Evolutionary conservation across 1,284 basidiomycete genomes (phyloP).

Genomic region (Ceratobasidium theobromae): DNA sequence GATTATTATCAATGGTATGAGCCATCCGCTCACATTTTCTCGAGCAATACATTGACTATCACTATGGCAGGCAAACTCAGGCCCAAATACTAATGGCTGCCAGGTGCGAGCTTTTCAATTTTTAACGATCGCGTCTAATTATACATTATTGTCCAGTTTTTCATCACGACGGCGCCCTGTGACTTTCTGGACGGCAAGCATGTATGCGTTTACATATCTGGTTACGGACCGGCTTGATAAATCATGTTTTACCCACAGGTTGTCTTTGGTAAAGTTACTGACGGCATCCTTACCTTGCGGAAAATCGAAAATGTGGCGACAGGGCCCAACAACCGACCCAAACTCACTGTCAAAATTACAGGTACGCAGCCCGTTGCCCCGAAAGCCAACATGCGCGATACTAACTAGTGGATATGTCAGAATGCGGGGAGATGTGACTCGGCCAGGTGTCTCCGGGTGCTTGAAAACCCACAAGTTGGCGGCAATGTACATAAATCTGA

Average conservation of each 20-base stretch:
- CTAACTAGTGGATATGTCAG: constrained; percentile 37
- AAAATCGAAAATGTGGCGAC: constrained; percentile 95
- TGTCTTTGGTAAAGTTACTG: constrained; percentile 88
- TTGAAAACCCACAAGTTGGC: too few species aligned
- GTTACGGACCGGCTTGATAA: neutral
- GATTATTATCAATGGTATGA: constrained; percentile 80
- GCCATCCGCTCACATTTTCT: neutral
- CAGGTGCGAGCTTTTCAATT: constrained; percentile 54
- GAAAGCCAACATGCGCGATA: neutral
- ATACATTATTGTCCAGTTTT: constrained; percentile 66
- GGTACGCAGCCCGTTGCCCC: constrained; percentile 51
- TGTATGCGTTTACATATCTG: constrained; percentile 40
- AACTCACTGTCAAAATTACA: constrained; percentile 79
- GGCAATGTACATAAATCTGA: too few species aligned
- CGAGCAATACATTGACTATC: too few species aligned
- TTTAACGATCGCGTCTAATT: neutral
- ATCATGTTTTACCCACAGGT: constrained; percentile 40
- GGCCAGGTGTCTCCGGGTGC: neutral
- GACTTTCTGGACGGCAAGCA: constrained; percentile 95
- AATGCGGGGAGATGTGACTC: constrained; percentile 53
- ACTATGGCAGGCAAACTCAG: constrained; percentile 87
- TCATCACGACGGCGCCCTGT: constrained; percentile 92
- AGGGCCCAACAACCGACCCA: constrained; percentile 82
- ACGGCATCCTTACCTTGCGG: constrained; percentile 85
- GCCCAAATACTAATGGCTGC: constrained; percentile 89